phyloP scores from a whole-genome alignment of 1,284 basidiomycete species.

The Cryptococcus sp. region DNA sequence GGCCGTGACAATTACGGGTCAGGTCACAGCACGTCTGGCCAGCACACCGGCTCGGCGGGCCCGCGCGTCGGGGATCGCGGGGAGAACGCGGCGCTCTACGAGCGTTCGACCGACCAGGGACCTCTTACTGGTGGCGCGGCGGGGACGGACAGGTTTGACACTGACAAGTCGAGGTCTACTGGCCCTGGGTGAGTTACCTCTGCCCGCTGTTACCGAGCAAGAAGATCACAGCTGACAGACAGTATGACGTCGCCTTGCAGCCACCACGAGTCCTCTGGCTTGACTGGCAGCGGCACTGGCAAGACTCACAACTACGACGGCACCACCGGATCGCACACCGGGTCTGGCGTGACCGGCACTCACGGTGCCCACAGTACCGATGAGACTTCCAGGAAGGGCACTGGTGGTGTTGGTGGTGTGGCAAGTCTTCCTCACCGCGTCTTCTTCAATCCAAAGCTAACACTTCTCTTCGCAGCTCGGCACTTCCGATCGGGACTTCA shows the following conservation, averaged over 20 bases:
- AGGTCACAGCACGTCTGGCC: neutral
- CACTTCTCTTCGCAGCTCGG: slow-evolving; percentile 17
- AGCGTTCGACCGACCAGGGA: slow-evolving; percentile 20
- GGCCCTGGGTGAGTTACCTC: neutral
- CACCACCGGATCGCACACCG: neutral
- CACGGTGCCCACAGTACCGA: neutral
- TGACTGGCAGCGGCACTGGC: slow-evolving; percentile 1
- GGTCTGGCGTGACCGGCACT: neutral
- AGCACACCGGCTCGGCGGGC: neutral
- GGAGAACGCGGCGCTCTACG: slow-evolving; percentile 21
- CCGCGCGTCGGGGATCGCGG: slow-evolving; percentile 25
- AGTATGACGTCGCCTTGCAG: neutral
- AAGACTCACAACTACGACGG: slow-evolving; percentile 6
- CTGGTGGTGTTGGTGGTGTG: slow-evolving; percentile 4
- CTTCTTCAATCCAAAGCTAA: neutral
- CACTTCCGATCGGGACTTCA: slow-evolving; percentile 36
- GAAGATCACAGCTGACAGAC: too few relatives aligned
- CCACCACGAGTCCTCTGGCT: neutral
- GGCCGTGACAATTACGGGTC: neutral
- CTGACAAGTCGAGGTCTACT: slow-evolving; percentile 14
- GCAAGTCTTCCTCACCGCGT: neutral
- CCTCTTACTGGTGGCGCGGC: slow-evolving; percentile 33
- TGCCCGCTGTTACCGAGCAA: neutral
- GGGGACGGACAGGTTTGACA: slow-evolving; percentile 34
- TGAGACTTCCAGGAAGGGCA: slow-evolving; percentile 5